Evolutionary conservation across 2,329 filamentous ascomycete genomes (phyloP).

Genomic region (Alternaria sp.): DNA sequence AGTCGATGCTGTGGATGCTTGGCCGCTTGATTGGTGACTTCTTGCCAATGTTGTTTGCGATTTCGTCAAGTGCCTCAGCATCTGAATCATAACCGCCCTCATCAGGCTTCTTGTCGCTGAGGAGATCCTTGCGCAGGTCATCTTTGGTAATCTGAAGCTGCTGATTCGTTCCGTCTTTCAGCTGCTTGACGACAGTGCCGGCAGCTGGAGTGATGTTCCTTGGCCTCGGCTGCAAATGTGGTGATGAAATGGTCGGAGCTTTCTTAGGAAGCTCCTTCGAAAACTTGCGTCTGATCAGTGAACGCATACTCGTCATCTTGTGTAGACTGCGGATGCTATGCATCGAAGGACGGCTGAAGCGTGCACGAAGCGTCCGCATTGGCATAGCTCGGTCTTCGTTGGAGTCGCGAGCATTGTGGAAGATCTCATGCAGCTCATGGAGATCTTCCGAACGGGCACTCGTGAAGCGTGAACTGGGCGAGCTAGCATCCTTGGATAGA

Average conservation of each 20-base stretch:
- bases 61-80: slow-evolving; percentile 42
- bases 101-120: slow-evolving; percentile 39
- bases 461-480: slow-evolving; percentile 36
- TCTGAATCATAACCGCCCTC: slow-evolving; percentile 49
- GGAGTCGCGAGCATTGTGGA: slow-evolving; percentile 33
- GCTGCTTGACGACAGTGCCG: slow-evolving; percentile 35
- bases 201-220: slow-evolving; percentile 9
- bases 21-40: slow-evolving; percentile 38
- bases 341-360: slow-evolving; percentile 34
- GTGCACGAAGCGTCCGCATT: slow-evolving; percentile 19
- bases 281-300: slow-evolving; percentile 41
- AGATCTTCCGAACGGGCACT: slow-evolving; percentile 41
- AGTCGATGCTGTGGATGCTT: slow-evolving; percentile 46
- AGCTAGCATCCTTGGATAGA: slow-evolving; percentile 21
- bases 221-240: slow-evolving; percentile 7
- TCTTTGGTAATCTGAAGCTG: slow-evolving; percentile 41
- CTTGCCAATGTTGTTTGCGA: slow-evolving; percentile 39
- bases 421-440: slow-evolving; percentile 43
- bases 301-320: slow-evolving; percentile 45
- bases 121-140: slow-evolving; percentile 39
- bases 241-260: neutral
- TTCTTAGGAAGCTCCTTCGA: slow-evolving; percentile 35
- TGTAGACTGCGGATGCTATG: slow-evolving; percentile 43
- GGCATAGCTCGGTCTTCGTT: slow-evolving; percentile 17
- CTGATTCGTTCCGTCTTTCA: slow-evolving; percentile 22